phyloP scores from a whole-genome alignment of 768 basidiomycete genomes.

The Rhizopogon sp. region DNA sequence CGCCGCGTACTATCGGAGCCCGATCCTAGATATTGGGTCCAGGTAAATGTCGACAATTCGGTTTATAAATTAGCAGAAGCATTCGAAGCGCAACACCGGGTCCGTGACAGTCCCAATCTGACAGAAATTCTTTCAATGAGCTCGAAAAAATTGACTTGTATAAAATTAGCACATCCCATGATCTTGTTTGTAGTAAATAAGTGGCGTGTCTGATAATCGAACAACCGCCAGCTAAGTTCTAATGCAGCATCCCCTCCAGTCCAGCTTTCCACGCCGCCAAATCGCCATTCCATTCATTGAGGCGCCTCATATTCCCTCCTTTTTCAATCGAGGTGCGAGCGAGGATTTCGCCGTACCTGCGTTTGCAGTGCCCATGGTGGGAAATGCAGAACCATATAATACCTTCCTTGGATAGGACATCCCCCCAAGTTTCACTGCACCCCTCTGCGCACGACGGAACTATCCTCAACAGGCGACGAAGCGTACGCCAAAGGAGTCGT shows the following conservation, averaged over 20 bases:
- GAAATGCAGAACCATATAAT: slow-evolving; percentile 49
- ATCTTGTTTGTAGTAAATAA: no score
- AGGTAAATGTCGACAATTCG: no score
- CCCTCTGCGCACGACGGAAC: slow-evolving; percentile 41
- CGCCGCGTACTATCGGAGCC: no score
- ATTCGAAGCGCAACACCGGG: no score
- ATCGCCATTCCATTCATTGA: slow-evolving; percentile 48
- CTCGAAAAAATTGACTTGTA: no score
- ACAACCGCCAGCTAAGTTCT: neutral
- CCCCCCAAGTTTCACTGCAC: slow-evolving; percentile 37
- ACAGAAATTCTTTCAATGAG: no score
- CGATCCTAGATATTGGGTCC: no score
- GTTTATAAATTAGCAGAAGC: no score
- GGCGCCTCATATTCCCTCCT: slow-evolving; percentile 39
- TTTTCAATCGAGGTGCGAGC: slow-evolving; percentile 14
- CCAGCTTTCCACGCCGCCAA: slow-evolving; percentile 33
- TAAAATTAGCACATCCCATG: no score
- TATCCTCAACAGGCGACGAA: slow-evolving; percentile 37
- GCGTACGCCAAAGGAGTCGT: slow-evolving; percentile 48
- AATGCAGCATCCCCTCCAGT: slow-evolving; percentile 8
- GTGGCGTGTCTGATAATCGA: no score
- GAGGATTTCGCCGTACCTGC: slow-evolving; percentile 13
- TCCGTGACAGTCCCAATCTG: no score
- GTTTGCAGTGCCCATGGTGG: slow-evolving; percentile 27
- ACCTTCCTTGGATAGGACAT: slow-evolving; percentile 41